Conservation (phyloP, 2,329 filamentous ascomycete species). For the Aspergillus novoparasiticus region DNA sequence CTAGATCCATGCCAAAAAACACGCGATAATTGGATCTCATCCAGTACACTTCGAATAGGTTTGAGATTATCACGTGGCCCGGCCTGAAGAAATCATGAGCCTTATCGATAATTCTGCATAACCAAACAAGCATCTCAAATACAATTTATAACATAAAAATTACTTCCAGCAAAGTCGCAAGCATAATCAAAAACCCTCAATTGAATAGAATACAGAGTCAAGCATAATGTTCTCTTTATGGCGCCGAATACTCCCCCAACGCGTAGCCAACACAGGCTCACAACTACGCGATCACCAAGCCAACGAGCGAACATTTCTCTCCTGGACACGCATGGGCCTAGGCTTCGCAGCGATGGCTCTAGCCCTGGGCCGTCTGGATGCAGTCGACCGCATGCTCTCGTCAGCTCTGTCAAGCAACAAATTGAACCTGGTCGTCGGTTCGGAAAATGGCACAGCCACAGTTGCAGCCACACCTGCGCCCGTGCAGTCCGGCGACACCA, state of each 20-base stretch:
- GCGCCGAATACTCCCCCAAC: constrained; percentile 10
- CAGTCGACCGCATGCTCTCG: constrained; percentile 29
- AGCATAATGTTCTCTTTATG: not conserved
- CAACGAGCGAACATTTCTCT: constrained; percentile 38
- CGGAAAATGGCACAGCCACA: not conserved
- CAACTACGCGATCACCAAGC: constrained; percentile 37
- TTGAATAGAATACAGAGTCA: not conserved
- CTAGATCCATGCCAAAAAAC: not conserved
- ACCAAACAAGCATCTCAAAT: not conserved
- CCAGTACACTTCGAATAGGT: not conserved
- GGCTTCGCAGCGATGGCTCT: constrained; percentile 35
- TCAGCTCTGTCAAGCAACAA: not conserved
- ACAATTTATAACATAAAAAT: not conserved
- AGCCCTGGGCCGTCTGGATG: constrained; percentile 30
- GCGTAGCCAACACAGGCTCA: constrained; percentile 32
- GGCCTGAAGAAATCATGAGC: not conserved
- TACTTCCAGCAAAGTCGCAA: not conserved
- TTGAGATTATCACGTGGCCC: not conserved
- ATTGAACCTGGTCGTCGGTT: not conserved
- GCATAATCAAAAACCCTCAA: not conserved
- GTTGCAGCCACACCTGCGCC: not conserved
- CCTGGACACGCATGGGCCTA: constrained; percentile 37
- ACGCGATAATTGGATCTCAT: not conserved
- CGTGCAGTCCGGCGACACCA: not conserved
- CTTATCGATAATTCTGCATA: not conserved